These are phyloP conservation scores for Boletus rufocinnamomeus DNA, from an alignment of 768 basidiomycete genomes.

Conservation along the genomic window DNA sequence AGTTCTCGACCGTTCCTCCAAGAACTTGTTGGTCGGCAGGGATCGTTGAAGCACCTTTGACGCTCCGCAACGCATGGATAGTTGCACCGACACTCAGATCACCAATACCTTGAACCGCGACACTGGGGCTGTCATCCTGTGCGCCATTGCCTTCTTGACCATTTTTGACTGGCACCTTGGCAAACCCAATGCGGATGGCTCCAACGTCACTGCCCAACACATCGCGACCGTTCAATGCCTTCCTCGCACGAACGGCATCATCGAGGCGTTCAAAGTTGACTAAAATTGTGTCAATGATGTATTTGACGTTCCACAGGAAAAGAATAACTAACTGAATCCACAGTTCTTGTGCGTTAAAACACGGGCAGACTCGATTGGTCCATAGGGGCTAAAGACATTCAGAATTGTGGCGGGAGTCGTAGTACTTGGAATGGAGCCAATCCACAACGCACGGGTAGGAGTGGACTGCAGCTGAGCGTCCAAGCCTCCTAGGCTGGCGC, in stretches of 20 bases:
- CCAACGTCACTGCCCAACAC: constrained; percentile 96
- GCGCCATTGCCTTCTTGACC: constrained; percentile 62
- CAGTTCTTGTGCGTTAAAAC: constrained; percentile 98
- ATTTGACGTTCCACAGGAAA: background rate
- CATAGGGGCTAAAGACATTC: constrained; percentile 96
- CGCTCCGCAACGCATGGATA: constrained; percentile 81
- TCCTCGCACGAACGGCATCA: constrained; percentile 93
- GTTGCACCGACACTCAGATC: constrained; percentile 86
- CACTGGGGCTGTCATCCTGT: constrained; percentile 62
- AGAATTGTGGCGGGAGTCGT: constrained; percentile 94
- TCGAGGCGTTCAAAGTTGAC: constrained; percentile 98
- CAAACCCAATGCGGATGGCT: constrained; percentile 95
- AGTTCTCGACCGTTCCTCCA: constrained; percentile 91
- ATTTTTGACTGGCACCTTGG: constrained; percentile 92
- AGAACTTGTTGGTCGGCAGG: constrained; percentile 93
- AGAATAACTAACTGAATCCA: constrained; percentile 68
- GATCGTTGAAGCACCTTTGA: constrained; percentile 91
- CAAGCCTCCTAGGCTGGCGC: constrained; percentile 61
- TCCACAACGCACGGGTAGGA: constrained; percentile 95
- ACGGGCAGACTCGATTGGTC: constrained; percentile 95
- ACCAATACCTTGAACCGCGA: constrained; percentile 78
- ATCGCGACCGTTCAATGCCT: constrained; percentile 93
- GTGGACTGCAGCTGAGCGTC: constrained; percentile 87
- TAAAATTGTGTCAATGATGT: constrained; percentile 31
- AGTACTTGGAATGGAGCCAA: constrained; percentile 93